Conservation (phyloP, 2,329 filamentous ascomycete species). For the Cytospora leucostoma region DNA sequence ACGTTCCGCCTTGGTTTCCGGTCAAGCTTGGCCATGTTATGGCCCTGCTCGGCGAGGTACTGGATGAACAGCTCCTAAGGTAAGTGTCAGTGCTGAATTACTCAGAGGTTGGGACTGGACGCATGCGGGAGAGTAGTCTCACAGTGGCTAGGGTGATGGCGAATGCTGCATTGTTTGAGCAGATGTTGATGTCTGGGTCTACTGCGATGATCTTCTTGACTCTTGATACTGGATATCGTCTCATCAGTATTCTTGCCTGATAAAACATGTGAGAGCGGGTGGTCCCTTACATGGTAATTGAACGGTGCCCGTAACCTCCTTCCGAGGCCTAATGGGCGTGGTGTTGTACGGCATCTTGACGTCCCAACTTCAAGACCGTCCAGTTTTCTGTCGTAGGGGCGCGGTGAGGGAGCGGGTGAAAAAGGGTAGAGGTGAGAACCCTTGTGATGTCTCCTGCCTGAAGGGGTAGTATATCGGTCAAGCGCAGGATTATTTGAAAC, state of each 20-base stretch:
- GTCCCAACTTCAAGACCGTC: background rate
- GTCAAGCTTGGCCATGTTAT: slow-evolving; percentile 88
- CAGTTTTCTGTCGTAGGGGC: background rate
- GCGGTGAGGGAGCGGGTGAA: background rate
- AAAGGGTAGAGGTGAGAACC: slow-evolving; percentile 4
- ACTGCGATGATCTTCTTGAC: slow-evolving; percentile 94
- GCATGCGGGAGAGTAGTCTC: slow-evolving; percentile 34
- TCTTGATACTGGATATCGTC: slow-evolving; percentile 69
- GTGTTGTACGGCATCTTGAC: slow-evolving; percentile 84
- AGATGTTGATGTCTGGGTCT: slow-evolving; percentile 82
- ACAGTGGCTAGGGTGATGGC: slow-evolving; percentile 89
- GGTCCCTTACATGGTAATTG: slow-evolving; percentile 74
- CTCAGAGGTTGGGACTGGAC: background rate
- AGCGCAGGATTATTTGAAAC: background rate
- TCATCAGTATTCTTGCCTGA: slow-evolving; percentile 5
- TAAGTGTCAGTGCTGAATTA: slow-evolving; percentile 1
- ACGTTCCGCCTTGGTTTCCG: slow-evolving; percentile 90
- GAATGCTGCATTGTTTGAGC: slow-evolving; percentile 92
- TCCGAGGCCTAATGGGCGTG: slow-evolving; percentile 74
- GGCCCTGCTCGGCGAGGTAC: slow-evolving; percentile 80
- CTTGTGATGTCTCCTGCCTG: background rate
- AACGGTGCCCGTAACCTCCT: slow-evolving; percentile 82
- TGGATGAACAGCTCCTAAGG: slow-evolving; percentile 92
- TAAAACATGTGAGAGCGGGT: too few species aligned
- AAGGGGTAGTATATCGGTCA: background rate